Evolutionary conservation across 495 filamentous ascomycete species (phyloP).

Genomic region (Chaetomium cochliodes): DNA sequence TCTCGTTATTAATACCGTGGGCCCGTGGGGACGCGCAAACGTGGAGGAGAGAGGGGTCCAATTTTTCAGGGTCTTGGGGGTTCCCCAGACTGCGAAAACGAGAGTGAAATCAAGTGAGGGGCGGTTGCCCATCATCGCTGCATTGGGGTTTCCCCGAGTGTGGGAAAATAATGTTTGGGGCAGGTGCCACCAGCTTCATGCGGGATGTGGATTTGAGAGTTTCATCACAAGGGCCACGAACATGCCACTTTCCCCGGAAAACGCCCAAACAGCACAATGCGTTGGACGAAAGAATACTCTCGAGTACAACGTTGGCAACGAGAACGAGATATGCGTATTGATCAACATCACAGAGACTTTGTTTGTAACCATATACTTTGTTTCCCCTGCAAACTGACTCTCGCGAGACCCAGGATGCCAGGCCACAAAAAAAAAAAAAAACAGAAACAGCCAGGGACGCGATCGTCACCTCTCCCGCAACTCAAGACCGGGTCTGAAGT

Average conservation of each 20-base stretch:
- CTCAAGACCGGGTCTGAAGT: background rate
- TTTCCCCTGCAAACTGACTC: too few species aligned
- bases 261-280: background rate
- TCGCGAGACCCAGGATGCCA: too few species aligned
- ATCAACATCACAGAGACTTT: too few species aligned
- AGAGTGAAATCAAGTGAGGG: background rate
- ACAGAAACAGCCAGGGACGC: background rate
- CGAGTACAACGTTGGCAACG: too few species aligned
- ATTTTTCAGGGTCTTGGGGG: slow-evolving; percentile 5
- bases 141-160: background rate
- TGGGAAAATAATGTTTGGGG: background rate
- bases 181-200: slow-evolving; percentile 4
- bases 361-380: too few species aligned
- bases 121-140: background rate
- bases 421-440: background rate
- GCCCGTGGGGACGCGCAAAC: background rate
- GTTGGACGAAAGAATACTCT: too few species aligned
- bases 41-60: background rate
- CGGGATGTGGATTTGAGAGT: background rate
- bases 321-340: too few species aligned
- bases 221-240: background rate
- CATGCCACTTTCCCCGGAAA: background rate
- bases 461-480: background rate
- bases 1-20: background rate
- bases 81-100: slow-evolving; percentile 2